Percentiles rank a stretch among this genome's conserved stretches.
Conservation (phyloP, 179 eudicot genomes). For the Sideroxylon spinosum region DNA sequence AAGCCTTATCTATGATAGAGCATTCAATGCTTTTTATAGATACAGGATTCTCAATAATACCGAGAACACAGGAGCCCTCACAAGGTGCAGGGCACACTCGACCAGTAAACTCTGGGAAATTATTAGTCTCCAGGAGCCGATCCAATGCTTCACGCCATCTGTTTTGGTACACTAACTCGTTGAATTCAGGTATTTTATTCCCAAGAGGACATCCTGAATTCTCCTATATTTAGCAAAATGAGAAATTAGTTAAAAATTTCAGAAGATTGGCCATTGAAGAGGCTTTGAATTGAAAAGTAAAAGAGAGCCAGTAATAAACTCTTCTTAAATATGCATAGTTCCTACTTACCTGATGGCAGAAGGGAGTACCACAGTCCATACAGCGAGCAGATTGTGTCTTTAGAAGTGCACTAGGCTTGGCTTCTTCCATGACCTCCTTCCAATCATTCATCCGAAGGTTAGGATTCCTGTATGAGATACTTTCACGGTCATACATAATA, state of each 20-base stretch:
- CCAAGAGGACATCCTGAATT: conserved; percentile 98
- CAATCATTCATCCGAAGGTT: conserved; percentile 72
- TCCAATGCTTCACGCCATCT: conserved; percentile 99
- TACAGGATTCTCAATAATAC: conserved; percentile 96
- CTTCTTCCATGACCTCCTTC: conserved; percentile 88
- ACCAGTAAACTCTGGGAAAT: conserved; percentile 98
- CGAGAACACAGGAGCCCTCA: conserved; percentile 99
- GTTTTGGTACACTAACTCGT: conserved; percentile 91
- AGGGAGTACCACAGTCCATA: conserved; percentile 99
- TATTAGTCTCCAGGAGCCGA: conserved; percentile 89
- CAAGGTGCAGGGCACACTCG: conserved; percentile 99
- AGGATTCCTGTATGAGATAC: conserved; percentile 84
- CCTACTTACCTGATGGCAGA: conserved; percentile 84
- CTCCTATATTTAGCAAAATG: conserved; percentile 44
- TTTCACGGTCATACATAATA: conserved; percentile 85
- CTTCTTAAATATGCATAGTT: not conserved
- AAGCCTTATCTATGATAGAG: conserved; percentile 92
- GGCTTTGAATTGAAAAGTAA: conserved; percentile 1
- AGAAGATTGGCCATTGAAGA: not conserved
- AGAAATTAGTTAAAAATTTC: not conserved
- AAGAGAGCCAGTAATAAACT: not conserved
- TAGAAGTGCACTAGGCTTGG: conserved; percentile 66
- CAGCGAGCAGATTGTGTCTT: conserved; percentile 98
- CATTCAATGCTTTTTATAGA: conserved; percentile 94
- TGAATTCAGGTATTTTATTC: conserved; percentile 94